Base-by-base conservation (phyloP, 2,329 filamentous ascomycete genomes). In the Bipolaris cookei region DNA sequence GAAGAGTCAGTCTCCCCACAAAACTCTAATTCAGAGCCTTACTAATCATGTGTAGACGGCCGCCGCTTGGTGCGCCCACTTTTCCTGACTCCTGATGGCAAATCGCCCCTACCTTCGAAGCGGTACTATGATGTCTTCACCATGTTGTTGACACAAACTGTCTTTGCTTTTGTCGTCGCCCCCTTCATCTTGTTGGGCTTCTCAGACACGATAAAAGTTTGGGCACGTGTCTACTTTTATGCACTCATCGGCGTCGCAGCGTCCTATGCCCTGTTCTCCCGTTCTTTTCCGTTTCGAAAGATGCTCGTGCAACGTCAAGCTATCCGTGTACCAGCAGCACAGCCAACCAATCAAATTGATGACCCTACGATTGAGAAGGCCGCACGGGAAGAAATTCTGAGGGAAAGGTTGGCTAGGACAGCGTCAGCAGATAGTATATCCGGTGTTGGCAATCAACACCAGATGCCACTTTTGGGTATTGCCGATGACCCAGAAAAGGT, bases 171-270 rank as follows among this genome's bases (percentile, higher is more conserved):
- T 76, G 86, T 86, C 50, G 90, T 88, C 0, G 84, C 89, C 0
- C 95, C 95, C 0, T 99, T 99, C 77, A 84, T 97, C 42, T 81
- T 97, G 37, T 88, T 99, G 21, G 83, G 82, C 20, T 86, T 97
- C 63, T 78, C 81, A 16, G 84, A 87, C 58, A 93, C 89, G 8
- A 76, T 96, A 39, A 79, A 82, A 2, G 88, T 91, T 56, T 99
- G 95, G 95, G 79, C 86, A 0, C 86, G 90, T 39, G 90, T 97
- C 34, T 95, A 97, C 79, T 98, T 92, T 79, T 99, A 96, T 77
- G 87, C 86, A 30, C 81, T 95, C 52, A 72, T 93, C 59, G 88
- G 87, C 64, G 90, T 90, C 1, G 77, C 81, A 8, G 74, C 79
- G 0, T 86, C 87, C 16, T 85, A 93, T 54, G 85, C 81, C 6